Conservation (phyloP, 768 basidiomycete genomes). For the Sistotremastrum suecicum region DNA sequence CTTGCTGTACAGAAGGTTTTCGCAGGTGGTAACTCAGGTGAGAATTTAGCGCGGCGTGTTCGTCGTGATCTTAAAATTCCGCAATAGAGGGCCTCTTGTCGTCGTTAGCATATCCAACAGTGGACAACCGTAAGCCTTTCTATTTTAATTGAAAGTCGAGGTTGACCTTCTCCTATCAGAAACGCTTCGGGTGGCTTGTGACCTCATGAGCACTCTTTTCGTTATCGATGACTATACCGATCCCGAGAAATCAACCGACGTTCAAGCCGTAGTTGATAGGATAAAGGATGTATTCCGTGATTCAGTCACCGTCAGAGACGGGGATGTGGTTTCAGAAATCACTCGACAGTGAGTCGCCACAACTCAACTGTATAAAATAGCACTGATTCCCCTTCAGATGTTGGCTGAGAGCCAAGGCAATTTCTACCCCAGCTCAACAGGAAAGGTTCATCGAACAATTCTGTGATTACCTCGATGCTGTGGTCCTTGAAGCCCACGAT, state of each 20-base stretch:
- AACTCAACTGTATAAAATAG: not conserved
- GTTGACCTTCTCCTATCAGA: constrained; percentile 4
- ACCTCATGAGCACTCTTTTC: constrained; percentile 38
- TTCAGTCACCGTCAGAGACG: constrained; percentile 21
- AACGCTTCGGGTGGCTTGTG: constrained; percentile 25
- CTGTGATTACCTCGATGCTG: constrained; percentile 21
- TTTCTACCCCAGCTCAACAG: constrained; percentile 11
- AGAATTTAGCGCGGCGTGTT: constrained; percentile 15
- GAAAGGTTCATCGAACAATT: constrained; percentile 24
- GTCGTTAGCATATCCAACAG: constrained; percentile 22
- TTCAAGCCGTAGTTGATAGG: constrained; percentile 17
- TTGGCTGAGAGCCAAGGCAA: constrained; percentile 18
- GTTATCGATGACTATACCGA: constrained; percentile 40
- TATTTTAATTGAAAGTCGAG: too few species aligned
- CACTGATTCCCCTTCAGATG: constrained; percentile 13
- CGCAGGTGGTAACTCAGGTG: constrained; percentile 15
- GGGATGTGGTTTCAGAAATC: constrained; percentile 27
- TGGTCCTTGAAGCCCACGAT: constrained; percentile 30
- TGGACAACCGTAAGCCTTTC: constrained; percentile 4
- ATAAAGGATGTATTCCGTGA: constrained; percentile 26
- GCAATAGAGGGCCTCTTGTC: constrained; percentile 18
- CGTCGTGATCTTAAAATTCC: too few species aligned
- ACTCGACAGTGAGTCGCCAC: constrained; percentile 25
- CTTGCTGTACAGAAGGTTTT: constrained; percentile 25
- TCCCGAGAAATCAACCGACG: constrained; percentile 17